These are phyloP conservation scores for Globisporangium spinosum DNA, from an alignment of 352 stramenopile species.

Conservation along the genomic window DNA sequence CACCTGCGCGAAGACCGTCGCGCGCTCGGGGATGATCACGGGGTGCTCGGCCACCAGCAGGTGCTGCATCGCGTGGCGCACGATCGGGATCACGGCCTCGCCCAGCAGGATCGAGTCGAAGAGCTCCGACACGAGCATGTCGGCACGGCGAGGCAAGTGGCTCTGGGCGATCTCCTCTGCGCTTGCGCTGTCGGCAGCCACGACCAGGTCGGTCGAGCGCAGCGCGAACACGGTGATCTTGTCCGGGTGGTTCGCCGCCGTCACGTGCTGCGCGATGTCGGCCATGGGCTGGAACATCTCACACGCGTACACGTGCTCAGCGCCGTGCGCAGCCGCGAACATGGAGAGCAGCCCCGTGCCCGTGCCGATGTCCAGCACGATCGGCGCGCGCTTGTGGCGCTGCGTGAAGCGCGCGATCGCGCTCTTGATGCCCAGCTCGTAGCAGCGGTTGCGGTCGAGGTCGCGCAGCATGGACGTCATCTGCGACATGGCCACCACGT, in stretches of 20 bases:
- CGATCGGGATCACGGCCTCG: slow-evolving; percentile 84
- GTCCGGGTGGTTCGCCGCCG: slow-evolving; percentile 55
- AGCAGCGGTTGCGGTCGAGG: slow-evolving; percentile 69
- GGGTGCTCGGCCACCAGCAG: slow-evolving; percentile 46
- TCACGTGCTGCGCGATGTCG: slow-evolving; percentile 71
- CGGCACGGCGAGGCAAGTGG: slow-evolving; percentile 62
- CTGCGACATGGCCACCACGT: slow-evolving; percentile 82
- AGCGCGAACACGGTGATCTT: slow-evolving; percentile 77
- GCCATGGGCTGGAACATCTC: slow-evolving; percentile 90
- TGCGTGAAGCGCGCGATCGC: slow-evolving; percentile 55
- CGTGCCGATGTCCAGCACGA: slow-evolving; percentile 82
- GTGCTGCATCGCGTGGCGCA: slow-evolving; percentile 71
- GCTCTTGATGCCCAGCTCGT: slow-evolving; percentile 64
- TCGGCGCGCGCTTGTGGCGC: slow-evolving; percentile 36
- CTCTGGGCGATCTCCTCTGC: slow-evolving; percentile 2
- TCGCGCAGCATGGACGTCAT: slow-evolving; percentile 89
- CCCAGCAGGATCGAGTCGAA: slow-evolving; percentile 90
- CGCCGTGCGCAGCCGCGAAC: slow-evolving; percentile 82
- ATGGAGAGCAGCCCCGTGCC: slow-evolving; percentile 85
- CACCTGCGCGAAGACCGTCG: slow-evolving; percentile 68
- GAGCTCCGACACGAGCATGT: slow-evolving; percentile 92
- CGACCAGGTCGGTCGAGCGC: slow-evolving; percentile 68
- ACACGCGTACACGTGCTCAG: slow-evolving; percentile 88
- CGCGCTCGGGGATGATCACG: slow-evolving; percentile 63
- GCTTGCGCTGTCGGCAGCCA: slow-evolving; percentile 20